phyloP scores from a whole-genome alignment of 2,329 filamentous ascomycete genomes.

The Aspergillus costaricaensis region DNA sequence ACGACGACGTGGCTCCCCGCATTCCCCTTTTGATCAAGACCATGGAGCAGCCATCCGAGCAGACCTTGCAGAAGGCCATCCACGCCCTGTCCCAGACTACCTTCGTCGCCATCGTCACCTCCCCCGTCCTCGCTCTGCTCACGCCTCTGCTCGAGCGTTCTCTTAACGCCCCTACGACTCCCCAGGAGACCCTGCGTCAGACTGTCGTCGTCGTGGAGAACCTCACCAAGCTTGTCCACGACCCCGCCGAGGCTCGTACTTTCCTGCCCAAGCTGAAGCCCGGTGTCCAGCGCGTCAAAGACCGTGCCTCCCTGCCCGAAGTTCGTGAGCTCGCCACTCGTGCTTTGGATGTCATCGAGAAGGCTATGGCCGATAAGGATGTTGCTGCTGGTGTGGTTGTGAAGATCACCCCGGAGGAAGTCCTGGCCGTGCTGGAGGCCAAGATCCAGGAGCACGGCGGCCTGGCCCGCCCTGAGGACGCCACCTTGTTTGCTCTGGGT shows the following conservation, averaged over 20 bases:
- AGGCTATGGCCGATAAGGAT: conserved; percentile 77
- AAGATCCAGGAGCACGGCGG: conserved; percentile 72
- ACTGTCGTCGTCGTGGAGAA: conserved; percentile 97
- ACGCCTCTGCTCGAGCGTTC: conserved; percentile 93
- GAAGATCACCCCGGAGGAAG: conserved; percentile 68
- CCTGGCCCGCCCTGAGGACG: conserved; percentile 63
- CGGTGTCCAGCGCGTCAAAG: conserved; percentile 84
- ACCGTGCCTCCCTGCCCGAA: conserved; percentile 88
- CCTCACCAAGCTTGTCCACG: conserved; percentile 95
- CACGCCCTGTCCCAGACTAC: conserved; percentile 96
- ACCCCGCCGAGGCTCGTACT: conserved; percentile 87
- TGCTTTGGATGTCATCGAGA: conserved; percentile 83
- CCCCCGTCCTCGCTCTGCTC: conserved; percentile 88
- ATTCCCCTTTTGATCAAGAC: conserved; percentile 91
- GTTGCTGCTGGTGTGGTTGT: conserved; percentile 60
- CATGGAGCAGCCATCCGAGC: conserved; percentile 89
- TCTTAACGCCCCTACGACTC: conserved; percentile 84
- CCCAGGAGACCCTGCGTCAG: conserved; percentile 92
- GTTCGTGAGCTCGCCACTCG: conserved; percentile 86
- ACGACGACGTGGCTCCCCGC: conserved; percentile 92
- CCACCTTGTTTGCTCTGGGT: conserved; percentile 63
- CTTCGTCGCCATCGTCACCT: conserved; percentile 96
- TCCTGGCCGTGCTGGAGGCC: conserved; percentile 71
- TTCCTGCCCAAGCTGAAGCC: conserved; percentile 94
- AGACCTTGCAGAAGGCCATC: conserved; percentile 91